Evolutionary conservation across 768 basidiomycete genomes (phyloP), one percentile per base, ranked within the genome.

Genomic region (Podaxis rugospora): DNA sequence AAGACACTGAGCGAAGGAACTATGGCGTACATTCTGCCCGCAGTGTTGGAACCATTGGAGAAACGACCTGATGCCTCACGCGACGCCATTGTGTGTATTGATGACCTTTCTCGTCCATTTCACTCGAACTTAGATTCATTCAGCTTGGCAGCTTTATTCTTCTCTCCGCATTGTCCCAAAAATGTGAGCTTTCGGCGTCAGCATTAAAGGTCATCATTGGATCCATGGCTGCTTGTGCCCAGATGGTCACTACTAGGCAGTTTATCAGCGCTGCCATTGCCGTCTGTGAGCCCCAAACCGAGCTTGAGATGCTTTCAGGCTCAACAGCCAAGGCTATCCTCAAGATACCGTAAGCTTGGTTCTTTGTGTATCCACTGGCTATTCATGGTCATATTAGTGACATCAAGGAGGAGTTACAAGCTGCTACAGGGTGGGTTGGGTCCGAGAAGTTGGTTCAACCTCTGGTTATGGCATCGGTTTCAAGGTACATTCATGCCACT

Each of bases 101-200:
- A 32, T 9, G 32, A 32, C 16, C 36, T 21, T 32, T 5, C 54
- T 42, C 27, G 13, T 10, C 40, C 21, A 47, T 49, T 42, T n/a
- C 46, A 42, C 46, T 21, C 21, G 36, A 40, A 18, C 53, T 60
- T 39, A 23, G 32, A 16, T 4, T 9, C 18, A 11, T 23, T 61
- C 62, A 90, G 90, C 79, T 95, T 11, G 89, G 86, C 49, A 85
- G 83, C 65, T 90, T 89, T 66, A 80, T 93, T 60, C 78, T 95
- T 7, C 75, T 95, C 0, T 83, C 87, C 0, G 78, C 86, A 0
- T 77, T 95, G 23, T 84, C 90, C 0, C 85, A 85, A 64, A 88
- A 86, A 72, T 83, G 83, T 55, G 76, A 78, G 11, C 67, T 95
- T 36, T 78, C 84, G 1, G 65, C 83, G 0, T 68, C 82, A 18